Conservation (phyloP, 2,329 filamentous ascomycete genomes). For the Macroventuria anomochaeta region DNA sequence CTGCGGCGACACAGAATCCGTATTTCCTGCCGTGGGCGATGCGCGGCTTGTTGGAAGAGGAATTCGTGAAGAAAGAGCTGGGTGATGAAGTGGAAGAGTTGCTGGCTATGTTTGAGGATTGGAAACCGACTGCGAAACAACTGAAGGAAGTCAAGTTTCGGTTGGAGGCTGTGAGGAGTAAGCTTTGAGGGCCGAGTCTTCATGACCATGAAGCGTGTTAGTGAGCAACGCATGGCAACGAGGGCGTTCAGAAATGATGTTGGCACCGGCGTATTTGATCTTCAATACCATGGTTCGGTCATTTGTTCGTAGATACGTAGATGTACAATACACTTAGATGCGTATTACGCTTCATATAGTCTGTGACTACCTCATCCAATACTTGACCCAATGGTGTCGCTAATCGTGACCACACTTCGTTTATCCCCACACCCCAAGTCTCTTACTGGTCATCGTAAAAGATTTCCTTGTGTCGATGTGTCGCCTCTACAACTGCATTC, state of each 20-base stretch:
- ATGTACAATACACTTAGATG: background rate
- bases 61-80: slow-evolving; percentile 83
- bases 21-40: slow-evolving; percentile 96
- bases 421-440: too few relatives aligned
- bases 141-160: slow-evolving; percentile 96
- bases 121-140: slow-evolving; percentile 88
- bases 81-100: slow-evolving; percentile 78
- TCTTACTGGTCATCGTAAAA: slow-evolving; percentile 68
- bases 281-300: slow-evolving; percentile 9
- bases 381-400: too few relatives aligned
- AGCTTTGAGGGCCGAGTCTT: slow-evolving; percentile 59
- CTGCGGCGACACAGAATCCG: slow-evolving; percentile 66
- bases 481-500: slow-evolving; percentile 82
- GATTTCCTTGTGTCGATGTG: slow-evolving; percentile 79
- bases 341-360: too few relatives aligned
- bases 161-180: slow-evolving; percentile 88
- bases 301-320: too few relatives aligned
- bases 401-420: too few relatives aligned
- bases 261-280: too few relatives aligned
- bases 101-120: slow-evolving; percentile 87
- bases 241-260: too few relatives aligned
- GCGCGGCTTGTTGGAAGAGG: slow-evolving; percentile 89
- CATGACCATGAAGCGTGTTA: too few relatives aligned
- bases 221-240: background rate
- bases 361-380: too few relatives aligned